A percentile compares a stretch with the other conserved stretches of the same genome.
These are phyloP conservation scores for Verticillium dahliae DNA, from an alignment of 2,329 filamentous ascomycete species.

Conservation along the genomic window DNA sequence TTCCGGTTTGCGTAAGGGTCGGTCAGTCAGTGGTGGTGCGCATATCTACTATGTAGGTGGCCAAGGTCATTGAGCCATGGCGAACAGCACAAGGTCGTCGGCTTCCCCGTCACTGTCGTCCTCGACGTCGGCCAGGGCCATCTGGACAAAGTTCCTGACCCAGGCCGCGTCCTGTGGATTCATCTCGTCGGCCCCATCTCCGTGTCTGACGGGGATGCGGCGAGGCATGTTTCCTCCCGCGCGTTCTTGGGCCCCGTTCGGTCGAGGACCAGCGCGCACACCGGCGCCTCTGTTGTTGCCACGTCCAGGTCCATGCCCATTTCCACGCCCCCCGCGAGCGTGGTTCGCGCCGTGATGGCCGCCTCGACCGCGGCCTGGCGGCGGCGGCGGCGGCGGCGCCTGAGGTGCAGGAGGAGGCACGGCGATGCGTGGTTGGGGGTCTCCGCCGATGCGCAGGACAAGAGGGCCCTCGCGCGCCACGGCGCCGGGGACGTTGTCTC, in stretches of 20 bases:
- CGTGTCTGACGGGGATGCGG: not conserved
- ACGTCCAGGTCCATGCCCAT: slow-evolving; percentile 19
- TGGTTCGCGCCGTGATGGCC: slow-evolving; percentile 5
- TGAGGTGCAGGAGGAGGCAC: slow-evolving; percentile 22
- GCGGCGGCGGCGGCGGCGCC: slow-evolving; percentile 19
- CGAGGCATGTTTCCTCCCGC: slow-evolving; percentile 12
- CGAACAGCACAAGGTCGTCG: not conserved
- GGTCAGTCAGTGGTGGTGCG: not conserved
- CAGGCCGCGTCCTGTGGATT: slow-evolving; percentile 43
- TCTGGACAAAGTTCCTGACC: slow-evolving; percentile 47
- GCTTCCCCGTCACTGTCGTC: slow-evolving; percentile 37
- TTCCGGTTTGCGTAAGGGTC: not conserved
- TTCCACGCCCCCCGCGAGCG: slow-evolving; percentile 19
- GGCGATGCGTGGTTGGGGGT: slow-evolving; percentile 20
- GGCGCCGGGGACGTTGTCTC: slow-evolving; percentile 24
- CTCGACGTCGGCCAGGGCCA: slow-evolving; percentile 47
- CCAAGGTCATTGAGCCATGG: slow-evolving; percentile 3
- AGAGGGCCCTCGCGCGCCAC: slow-evolving; percentile 52
- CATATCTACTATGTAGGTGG: not conserved
- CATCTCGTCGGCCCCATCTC: slow-evolving; percentile 21
- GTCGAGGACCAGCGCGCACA: slow-evolving; percentile 17
- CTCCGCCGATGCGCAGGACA: slow-evolving; percentile 45
- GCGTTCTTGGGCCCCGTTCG: slow-evolving; percentile 18
- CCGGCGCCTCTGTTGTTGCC: slow-evolving; percentile 18
- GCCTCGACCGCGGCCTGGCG: slow-evolving; percentile 14